A percentile compares a stretch with the other conserved stretches of the same genome.
Conservation (phyloP, 139 green algal genomes). For the Chlamydomonas eustigma region DNA sequence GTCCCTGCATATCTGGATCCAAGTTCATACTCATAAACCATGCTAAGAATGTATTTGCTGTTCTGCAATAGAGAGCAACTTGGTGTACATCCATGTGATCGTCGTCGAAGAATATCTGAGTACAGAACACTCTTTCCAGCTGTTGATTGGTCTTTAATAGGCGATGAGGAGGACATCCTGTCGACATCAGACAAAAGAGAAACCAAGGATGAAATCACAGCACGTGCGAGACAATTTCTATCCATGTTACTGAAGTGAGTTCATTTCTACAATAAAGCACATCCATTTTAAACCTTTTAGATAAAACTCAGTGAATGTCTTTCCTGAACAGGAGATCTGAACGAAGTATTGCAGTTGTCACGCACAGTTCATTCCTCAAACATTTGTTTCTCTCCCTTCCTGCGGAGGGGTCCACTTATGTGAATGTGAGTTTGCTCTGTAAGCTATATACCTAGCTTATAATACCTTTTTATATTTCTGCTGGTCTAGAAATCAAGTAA, state of each 20-base stretch:
- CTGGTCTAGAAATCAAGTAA: too few species aligned
- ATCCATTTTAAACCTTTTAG: too few species aligned
- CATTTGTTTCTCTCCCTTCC: constrained; percentile 35
- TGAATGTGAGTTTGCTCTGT: background rate
- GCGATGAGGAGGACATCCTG: background rate
- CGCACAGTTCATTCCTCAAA: constrained; percentile 44
- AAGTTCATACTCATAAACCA: too few species aligned
- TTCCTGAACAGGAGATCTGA: constrained; percentile 32
- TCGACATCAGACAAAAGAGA: background rate
- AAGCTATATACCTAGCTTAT: too few species aligned
- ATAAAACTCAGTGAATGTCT: background rate
- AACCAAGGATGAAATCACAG: background rate
- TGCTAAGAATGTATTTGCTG: too few species aligned
- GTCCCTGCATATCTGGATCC: too few species aligned
- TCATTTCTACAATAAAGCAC: too few species aligned
- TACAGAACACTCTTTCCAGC: background rate
- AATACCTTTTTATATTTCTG: too few species aligned
- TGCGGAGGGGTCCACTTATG: background rate
- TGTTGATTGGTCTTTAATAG: background rate
- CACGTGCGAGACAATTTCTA: too few species aligned
- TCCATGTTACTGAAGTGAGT: too few species aligned
- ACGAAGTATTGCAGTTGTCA: constrained; percentile 40
- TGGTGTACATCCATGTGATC: background rate
- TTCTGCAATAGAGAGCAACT: background rate
- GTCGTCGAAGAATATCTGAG: background rate